phyloP scores from a whole-genome alignment of 805 yeast species.

The Ogataea degrootiae region DNA sequence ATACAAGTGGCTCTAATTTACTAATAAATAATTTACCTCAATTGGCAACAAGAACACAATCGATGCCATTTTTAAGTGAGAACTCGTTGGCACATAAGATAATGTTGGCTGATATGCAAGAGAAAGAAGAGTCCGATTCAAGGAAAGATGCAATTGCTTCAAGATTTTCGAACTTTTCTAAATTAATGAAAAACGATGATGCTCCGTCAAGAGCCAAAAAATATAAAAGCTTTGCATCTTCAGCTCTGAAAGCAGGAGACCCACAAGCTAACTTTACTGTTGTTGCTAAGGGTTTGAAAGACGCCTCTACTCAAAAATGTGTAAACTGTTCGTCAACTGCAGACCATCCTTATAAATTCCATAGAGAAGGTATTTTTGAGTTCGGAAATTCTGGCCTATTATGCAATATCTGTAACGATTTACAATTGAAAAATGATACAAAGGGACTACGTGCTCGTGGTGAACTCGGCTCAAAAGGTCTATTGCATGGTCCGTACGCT shows the following conservation, averaged over 20 bases:
- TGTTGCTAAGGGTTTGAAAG: no score
- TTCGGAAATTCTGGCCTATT: slow-evolving; percentile 32
- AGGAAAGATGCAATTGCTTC: slow-evolving; percentile 25
- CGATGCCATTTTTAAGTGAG: slow-evolving; percentile 29
- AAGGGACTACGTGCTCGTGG: slow-evolving; percentile 28
- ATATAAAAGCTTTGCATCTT: slow-evolving; percentile 25
- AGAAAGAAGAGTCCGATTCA: slow-evolving; percentile 15
- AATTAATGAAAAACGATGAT: slow-evolving; percentile 18
- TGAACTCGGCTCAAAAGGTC: slow-evolving; percentile 28
- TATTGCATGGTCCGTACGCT: slow-evolving; percentile 29
- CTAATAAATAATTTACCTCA: slow-evolving; percentile 16
- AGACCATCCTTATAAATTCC: slow-evolving; percentile 29
- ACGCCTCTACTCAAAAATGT: slow-evolving; percentile 16
- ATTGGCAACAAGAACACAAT: slow-evolving; percentile 32
- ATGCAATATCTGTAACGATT: slow-evolving; percentile 25
- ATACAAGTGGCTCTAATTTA: neutral
- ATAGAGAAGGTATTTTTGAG: slow-evolving; percentile 30
- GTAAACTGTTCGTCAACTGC: slow-evolving; percentile 28
- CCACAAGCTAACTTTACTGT: neutral
- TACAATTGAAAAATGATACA: slow-evolving; percentile 20
- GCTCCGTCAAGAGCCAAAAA: slow-evolving; percentile 28
- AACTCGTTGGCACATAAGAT: slow-evolving; percentile 30
- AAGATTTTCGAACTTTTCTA: slow-evolving; percentile 28
- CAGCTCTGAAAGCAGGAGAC: slow-evolving; percentile 7
- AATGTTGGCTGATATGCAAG: slow-evolving; percentile 26